A percentile compares a stretch with the other conserved stretches of the same genome.
These are phyloP conservation scores for Arxiozyma telluris DNA, from an alignment of 1,139 yeast species.

Conservation along the genomic window DNA sequence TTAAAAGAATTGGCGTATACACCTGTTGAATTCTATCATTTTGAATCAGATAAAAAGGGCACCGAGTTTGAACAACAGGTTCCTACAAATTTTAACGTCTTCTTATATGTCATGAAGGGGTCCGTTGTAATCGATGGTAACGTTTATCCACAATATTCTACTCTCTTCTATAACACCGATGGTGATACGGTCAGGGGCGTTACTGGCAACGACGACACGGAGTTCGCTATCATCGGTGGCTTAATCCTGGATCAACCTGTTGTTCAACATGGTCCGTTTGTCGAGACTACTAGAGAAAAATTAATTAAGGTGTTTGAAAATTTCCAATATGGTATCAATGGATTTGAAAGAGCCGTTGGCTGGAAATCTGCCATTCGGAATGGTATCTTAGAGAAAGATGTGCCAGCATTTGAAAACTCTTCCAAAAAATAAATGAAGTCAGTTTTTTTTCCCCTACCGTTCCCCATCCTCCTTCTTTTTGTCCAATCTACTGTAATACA, in stretches of 20 bases:
- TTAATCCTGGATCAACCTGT: conserved; percentile 65
- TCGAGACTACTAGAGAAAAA: conserved; percentile 52
- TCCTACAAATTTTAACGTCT: conserved; percentile 58
- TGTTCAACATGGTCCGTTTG: conserved; percentile 74
- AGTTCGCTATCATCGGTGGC: conserved; percentile 69
- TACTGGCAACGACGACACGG: conserved; percentile 33
- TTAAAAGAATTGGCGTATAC: conserved; percentile 73
- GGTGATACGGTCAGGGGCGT: conserved; percentile 50
- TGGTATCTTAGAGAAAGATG: conserved; percentile 37
- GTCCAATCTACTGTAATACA: no score
- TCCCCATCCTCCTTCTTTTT: no score
- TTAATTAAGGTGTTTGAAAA: conserved; percentile 63
- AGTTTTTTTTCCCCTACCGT: no score
- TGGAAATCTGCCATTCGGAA: conserved; percentile 63
- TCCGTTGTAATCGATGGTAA: conserved; percentile 42
- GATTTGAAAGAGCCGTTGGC: conserved; percentile 59
- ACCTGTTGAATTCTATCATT: conserved; percentile 72
- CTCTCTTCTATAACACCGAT: conserved; percentile 57
- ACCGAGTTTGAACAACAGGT: conserved; percentile 56
- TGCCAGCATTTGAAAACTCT: conserved; percentile 4
- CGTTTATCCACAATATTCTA: conserved; percentile 40
- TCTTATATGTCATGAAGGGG: conserved; percentile 65
- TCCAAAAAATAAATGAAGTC: not conserved
- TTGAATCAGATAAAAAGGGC: conserved; percentile 51
- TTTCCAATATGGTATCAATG: conserved; percentile 59